Evolutionary conservation across 257 asterid species (phyloP).

Genomic region (Lithospermum erythrorhizon): DNA sequence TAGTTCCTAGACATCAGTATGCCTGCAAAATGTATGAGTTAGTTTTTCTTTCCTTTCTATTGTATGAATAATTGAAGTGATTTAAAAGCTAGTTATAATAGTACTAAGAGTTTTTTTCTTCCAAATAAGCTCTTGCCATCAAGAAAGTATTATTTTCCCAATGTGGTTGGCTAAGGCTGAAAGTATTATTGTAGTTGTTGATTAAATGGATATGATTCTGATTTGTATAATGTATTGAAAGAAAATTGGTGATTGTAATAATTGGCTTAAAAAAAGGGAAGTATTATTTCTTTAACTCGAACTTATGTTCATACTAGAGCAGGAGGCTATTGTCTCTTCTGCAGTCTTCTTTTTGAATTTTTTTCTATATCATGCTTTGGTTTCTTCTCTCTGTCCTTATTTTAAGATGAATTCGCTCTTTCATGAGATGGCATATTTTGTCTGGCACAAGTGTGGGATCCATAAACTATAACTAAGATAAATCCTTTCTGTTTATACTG

Average conservation of each 20-base stretch:
- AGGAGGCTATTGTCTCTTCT: background rate
- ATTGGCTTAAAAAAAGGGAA: background rate
- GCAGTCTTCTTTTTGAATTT: background rate
- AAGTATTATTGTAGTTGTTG: too few species aligned
- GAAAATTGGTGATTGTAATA: background rate
- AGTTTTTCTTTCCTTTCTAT: background rate
- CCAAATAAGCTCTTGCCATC: too few species aligned
- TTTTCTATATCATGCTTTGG: background rate
- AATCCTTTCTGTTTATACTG: background rate
- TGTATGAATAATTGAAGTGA: background rate
- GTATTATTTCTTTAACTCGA: background rate
- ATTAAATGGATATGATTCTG: too few species aligned
- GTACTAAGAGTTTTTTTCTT: too few species aligned
- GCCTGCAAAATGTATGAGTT: background rate
- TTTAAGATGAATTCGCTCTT: background rate
- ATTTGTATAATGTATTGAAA: too few species aligned
- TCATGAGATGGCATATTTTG: conserved; percentile 1
- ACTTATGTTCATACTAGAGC: background rate
- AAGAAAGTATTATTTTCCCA: too few species aligned
- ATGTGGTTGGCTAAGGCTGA: too few species aligned
- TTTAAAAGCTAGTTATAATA: background rate
- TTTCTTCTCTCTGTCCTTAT: conserved; percentile 2
- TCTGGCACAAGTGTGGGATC: conserved; percentile 9
- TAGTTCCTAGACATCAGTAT: too few species aligned
- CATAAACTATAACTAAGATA: background rate